A percentile compares a stretch with the other conserved stretches of the same genome.
Evolutionary conservation across 2,329 filamentous ascomycete genomes (phyloP).

Genomic region (Pestalotiopsis sp.): DNA sequence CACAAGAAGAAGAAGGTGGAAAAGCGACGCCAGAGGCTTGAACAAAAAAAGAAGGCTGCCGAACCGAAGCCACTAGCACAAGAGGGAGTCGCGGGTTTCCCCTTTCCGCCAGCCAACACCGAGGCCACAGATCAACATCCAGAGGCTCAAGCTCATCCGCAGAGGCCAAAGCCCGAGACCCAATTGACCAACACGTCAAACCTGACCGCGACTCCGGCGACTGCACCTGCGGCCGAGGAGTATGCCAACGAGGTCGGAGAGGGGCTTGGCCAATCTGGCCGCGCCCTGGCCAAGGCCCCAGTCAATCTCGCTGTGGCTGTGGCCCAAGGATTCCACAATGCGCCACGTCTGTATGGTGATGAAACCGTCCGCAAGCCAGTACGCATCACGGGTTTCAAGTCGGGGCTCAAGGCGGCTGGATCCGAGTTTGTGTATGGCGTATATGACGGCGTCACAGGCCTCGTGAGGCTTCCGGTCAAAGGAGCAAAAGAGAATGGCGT

Average conservation of each 20-base stretch:
- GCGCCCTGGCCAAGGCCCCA: constrained; percentile 55
- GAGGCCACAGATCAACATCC: constrained; percentile 8
- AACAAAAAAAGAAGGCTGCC: constrained; percentile 18
- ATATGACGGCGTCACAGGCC: constrained; percentile 64
- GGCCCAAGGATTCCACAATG: constrained; percentile 71
- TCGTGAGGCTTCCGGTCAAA: constrained; percentile 59
- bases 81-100: constrained; percentile 17
- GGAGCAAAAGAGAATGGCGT: constrained; percentile 57
- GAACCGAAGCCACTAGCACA: constrained; percentile 15
- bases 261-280: constrained; percentile 50
- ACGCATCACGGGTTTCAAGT: constrained; percentile 64
- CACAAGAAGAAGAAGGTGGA: constrained; percentile 45
- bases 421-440: constrained; percentile 63
- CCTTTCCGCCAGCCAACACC: constrained; percentile 17
- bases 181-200: constrained; percentile 19
- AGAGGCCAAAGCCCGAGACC: constrained; percentile 2
- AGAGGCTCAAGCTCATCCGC: not conserved
- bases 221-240: constrained; percentile 35
- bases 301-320: constrained; percentile 62
- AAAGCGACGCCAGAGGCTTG: constrained; percentile 24
- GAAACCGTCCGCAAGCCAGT: constrained; percentile 64
- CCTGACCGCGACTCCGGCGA: constrained; percentile 21
- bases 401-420: constrained; percentile 61
- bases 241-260: constrained; percentile 51
- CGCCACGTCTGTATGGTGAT: constrained; percentile 69